phyloP scores from a whole-genome alignment of 2,329 filamentous ascomycete species.

The Diaporthe sp. region DNA sequence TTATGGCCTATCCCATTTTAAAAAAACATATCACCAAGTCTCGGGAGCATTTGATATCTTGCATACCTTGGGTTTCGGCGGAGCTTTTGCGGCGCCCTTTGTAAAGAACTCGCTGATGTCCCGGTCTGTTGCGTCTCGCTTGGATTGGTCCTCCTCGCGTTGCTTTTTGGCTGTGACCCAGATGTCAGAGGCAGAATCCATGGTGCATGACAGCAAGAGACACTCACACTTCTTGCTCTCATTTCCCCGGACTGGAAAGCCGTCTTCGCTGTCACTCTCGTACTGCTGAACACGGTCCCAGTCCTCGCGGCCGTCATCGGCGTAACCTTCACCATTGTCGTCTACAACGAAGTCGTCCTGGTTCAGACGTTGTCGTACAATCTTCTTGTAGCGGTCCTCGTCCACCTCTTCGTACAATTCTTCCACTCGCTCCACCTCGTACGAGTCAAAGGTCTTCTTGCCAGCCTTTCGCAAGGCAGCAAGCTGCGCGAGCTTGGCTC shows the following conservation, averaged over 20 bases:
- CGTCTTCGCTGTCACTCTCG: slow-evolving; percentile 81
- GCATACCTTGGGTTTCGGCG: slow-evolving; percentile 83
- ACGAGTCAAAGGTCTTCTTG: slow-evolving; percentile 89
- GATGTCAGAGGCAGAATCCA: not conserved
- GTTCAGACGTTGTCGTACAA: slow-evolving; percentile 88
- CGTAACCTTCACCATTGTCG: slow-evolving; percentile 97
- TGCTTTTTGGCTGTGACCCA: slow-evolving; percentile 78
- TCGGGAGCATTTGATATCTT: not conserved
- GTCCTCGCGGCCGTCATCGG: slow-evolving; percentile 94
- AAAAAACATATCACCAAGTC: slow-evolving; percentile 27
- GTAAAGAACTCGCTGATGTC: slow-evolving; percentile 96
- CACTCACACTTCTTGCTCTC: slow-evolving; percentile 62
- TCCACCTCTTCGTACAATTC: slow-evolving; percentile 96
- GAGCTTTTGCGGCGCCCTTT: slow-evolving; percentile 73
- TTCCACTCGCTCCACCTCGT: slow-evolving; percentile 85
- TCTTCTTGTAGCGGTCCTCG: slow-evolving; percentile 96
- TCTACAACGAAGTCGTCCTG: slow-evolving; percentile 98
- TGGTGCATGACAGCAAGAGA: not conserved
- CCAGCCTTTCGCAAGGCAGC: slow-evolving; percentile 86
- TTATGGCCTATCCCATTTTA: slow-evolving; percentile 67
- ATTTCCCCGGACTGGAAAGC: slow-evolving; percentile 58
- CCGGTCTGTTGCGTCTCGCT: slow-evolving; percentile 87
- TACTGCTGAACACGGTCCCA: slow-evolving; percentile 80
- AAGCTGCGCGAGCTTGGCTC: slow-evolving; percentile 78
- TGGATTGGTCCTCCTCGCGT: slow-evolving; percentile 86